Evolutionary conservation across 1,284 basidiomycete species (phyloP).

Genomic region (Tilletia horrida): DNA sequence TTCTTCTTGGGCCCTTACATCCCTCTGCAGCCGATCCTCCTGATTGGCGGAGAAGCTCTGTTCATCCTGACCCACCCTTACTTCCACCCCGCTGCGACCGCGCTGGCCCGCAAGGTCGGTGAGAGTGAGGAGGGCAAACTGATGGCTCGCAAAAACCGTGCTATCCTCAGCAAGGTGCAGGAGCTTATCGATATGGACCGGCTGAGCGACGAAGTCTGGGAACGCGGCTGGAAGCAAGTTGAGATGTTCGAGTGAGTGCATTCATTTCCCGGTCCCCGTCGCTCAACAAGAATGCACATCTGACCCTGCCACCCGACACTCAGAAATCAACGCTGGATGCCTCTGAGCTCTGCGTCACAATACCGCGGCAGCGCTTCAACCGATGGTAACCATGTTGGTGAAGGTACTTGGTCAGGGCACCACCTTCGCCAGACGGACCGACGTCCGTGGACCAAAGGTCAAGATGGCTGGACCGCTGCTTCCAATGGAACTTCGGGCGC

Average conservation of each 20-base stretch:
- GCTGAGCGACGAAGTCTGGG: conserved; percentile 48
- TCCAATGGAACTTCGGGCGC: conserved; percentile 27
- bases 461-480: conserved; percentile 44
- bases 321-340: conserved; percentile 17
- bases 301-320: neutral
- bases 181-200: conserved; percentile 45
- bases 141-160: conserved; percentile 13
- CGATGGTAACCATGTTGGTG: neutral
- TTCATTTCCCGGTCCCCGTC: neutral
- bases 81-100: conserved; percentile 46
- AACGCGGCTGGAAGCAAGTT: conserved; percentile 47
- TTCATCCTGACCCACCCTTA: conserved; percentile 52
- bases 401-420: conserved; percentile 19
- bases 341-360: neutral
- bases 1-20: conserved; percentile 48
- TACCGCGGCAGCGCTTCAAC: neutral
- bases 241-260: conserved; percentile 44
- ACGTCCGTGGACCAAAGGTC: conserved; percentile 45
- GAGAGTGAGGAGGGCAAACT: conserved; percentile 5
- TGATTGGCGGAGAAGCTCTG: conserved; percentile 49
- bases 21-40: conserved; percentile 43
- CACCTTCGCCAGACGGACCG: conserved; percentile 14
- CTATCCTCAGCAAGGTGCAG: conserved; percentile 1
- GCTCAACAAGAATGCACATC: neutral
- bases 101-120: conserved; percentile 16